Conservation (phyloP, 192 early-diverging fungal genomes). For the Coemansia sp. region DNA sequence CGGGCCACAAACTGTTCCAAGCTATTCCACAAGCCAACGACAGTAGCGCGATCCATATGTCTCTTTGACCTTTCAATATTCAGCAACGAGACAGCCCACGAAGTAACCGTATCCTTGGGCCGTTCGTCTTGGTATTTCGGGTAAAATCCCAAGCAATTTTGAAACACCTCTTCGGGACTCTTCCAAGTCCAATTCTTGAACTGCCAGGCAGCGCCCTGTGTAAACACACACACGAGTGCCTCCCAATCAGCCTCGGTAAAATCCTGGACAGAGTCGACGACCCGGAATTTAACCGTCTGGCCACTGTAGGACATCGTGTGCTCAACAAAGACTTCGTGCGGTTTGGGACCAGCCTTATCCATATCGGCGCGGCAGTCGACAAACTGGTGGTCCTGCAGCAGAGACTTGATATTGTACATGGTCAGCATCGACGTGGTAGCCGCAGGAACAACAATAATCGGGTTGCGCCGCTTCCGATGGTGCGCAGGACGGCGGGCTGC, state of each 20-base stretch:
- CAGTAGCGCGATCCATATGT: constrained; percentile 52
- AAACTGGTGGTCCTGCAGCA: constrained; percentile 79
- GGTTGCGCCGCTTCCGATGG: constrained; percentile 56
- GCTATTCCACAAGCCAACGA: constrained; percentile 43
- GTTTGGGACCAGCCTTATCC: constrained; percentile 70
- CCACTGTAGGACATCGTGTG: constrained; percentile 50
- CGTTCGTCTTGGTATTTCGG: constrained; percentile 54
- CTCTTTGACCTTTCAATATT: constrained; percentile 54
- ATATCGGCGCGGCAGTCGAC: constrained; percentile 66
- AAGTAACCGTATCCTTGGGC: constrained; percentile 35
- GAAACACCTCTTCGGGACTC: constrained; percentile 83
- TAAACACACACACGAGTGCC: constrained; percentile 88
- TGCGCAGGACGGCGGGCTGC: constrained; percentile 18
- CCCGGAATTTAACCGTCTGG: constrained; percentile 69
- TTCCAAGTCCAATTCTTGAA: constrained; percentile 92
- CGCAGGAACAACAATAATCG: constrained; percentile 94
- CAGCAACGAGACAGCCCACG: constrained; percentile 36
- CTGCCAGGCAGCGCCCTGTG: constrained; percentile 92
- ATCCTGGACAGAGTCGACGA: constrained; percentile 77
- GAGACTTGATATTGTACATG: constrained; percentile 87
- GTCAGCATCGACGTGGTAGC: constrained; percentile 82
- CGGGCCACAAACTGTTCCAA: constrained; percentile 48
- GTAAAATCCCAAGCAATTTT: constrained; percentile 70
- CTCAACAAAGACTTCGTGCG: constrained; percentile 65
- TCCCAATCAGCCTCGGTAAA: constrained; percentile 84